A percentile compares a stretch with the other conserved stretches of the same genome.
phyloP scores from a whole-genome alignment of 805 yeast genomes.

The Cyberlindnera mycetangii region DNA sequence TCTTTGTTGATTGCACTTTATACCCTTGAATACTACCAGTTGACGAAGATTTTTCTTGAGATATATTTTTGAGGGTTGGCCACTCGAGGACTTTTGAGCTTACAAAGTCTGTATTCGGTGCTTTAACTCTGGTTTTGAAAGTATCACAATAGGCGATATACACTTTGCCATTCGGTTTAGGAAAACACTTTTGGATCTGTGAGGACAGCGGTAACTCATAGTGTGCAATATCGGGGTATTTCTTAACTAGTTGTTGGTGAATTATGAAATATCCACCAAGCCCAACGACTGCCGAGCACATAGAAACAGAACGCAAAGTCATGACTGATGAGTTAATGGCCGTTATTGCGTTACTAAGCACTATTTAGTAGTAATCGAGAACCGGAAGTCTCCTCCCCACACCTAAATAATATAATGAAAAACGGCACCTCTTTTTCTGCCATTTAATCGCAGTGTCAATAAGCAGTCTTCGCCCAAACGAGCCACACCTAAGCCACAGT shows the following conservation, averaged over 20 bases:
- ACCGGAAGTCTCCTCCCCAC: no score
- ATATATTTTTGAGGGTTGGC: conserved; percentile 4
- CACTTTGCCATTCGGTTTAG: conserved; percentile 3
- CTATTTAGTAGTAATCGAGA: no score
- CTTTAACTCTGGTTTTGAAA: conserved; percentile 14
- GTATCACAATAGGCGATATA: conserved; percentile 23
- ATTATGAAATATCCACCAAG: conserved; percentile 18
- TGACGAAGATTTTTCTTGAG: background rate
- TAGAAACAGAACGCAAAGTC: conserved; percentile 10
- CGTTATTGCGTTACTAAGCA: no score
- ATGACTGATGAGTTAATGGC: background rate
- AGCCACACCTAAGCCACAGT: conserved; percentile 3
- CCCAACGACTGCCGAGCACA: conserved; percentile 11
- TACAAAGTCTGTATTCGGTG: background rate
- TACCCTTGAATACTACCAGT: background rate
- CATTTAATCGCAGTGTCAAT: no score
- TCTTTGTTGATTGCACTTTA: background rate
- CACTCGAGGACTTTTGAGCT: conserved; percentile 1
- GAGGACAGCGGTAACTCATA: conserved; percentile 21
- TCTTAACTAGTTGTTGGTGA: conserved; percentile 15
- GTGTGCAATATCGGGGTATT: conserved; percentile 20
- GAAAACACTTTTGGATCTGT: conserved; percentile 11
- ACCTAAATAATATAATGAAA: no score
- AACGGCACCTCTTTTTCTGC: no score
- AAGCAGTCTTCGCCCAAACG: background rate